A percentile compares a stretch with the other conserved stretches of the same genome.
Conservation (phyloP, 148 eudicot species). For the Suaeda aralocaspica region DNA sequence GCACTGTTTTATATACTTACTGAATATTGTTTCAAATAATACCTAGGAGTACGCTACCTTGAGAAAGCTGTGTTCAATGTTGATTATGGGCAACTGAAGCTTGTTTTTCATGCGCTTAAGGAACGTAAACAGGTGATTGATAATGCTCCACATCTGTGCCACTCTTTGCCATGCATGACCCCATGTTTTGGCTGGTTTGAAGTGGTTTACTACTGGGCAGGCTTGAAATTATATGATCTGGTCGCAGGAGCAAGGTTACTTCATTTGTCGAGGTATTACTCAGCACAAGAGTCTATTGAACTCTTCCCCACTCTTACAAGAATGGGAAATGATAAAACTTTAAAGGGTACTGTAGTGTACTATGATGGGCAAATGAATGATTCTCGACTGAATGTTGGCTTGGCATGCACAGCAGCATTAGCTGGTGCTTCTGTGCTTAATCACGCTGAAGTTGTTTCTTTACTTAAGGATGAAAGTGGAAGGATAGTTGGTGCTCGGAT, state of each 20-base stretch:
- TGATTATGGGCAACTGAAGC: conserved; percentile 90
- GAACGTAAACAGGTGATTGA: conserved; percentile 91
- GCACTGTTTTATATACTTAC: background rate
- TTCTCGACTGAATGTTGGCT: conserved; percentile 75
- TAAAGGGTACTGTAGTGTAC: conserved; percentile 95
- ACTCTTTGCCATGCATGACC: conserved; percentile 96
- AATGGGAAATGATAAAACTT: conserved; percentile 53
- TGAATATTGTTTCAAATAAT: conserved; percentile 11
- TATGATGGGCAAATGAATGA: conserved; percentile 99
- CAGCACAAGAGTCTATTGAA: conserved; percentile 77
- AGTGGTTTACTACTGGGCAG: conserved; percentile 86
- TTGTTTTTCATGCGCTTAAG: conserved; percentile 93
- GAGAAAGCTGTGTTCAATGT: conserved; percentile 94
- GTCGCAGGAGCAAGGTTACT: conserved; percentile 74
- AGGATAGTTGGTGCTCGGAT: conserved; percentile 78
- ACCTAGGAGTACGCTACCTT: conserved; percentile 91
- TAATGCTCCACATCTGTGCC: conserved; percentile 96
- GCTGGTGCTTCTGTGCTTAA: conserved; percentile 91
- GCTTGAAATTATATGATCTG: conserved; percentile 86
- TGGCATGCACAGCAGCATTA: conserved; percentile 94
- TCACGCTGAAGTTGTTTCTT: conserved; percentile 83
- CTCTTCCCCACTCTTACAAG: conserved; percentile 89
- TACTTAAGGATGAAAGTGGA: conserved; percentile 72
- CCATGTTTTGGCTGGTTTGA: conserved; percentile 96
- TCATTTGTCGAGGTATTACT: conserved; percentile 87